phyloP scores from a whole-genome alignment of 2,329 filamentous ascomycete species.

The Daldinia eschscholtzii region DNA sequence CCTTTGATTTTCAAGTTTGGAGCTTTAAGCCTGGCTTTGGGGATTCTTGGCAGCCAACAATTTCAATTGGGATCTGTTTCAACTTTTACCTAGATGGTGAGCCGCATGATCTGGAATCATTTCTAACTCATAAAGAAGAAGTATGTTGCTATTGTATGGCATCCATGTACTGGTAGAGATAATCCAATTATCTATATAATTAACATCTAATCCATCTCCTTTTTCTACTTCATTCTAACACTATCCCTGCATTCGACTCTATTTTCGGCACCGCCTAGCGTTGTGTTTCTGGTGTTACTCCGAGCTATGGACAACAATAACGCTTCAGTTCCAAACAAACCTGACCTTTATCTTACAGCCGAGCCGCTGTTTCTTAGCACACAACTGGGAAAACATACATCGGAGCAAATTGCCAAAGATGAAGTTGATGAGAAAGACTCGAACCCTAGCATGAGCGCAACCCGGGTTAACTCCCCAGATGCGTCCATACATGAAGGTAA shows the following conservation, averaged over 20 bases:
- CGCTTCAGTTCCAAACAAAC: neutral
- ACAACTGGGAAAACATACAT: neutral
- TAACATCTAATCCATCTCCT: neutral
- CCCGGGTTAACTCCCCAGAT: constrained; percentile 43
- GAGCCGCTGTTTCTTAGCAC: neutral
- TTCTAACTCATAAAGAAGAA: neutral
- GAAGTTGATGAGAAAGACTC: constrained; percentile 30
- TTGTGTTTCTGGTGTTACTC: neutral
- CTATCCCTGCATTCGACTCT: neutral
- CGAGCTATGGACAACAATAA: constrained; percentile 21
- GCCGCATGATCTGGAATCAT: constrained; percentile 16
- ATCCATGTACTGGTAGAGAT: neutral
- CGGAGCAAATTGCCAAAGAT: neutral
- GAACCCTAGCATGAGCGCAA: constrained; percentile 30
- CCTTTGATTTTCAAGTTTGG: constrained; percentile 12
- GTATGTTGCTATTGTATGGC: neutral
- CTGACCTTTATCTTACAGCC: constrained; percentile 5
- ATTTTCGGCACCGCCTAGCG: neutral
- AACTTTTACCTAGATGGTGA: constrained; percentile 1
- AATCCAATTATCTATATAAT: constrained; percentile 7
- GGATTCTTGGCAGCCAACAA: constrained; percentile 31
- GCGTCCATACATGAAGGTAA: constrained; percentile 45
- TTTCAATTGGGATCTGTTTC: constrained; percentile 22
- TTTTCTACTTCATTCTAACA: neutral
- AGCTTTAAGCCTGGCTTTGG: constrained; percentile 10